Conservation (phyloP, 257 asterid genomes). For the Perilla frutescens region DNA sequence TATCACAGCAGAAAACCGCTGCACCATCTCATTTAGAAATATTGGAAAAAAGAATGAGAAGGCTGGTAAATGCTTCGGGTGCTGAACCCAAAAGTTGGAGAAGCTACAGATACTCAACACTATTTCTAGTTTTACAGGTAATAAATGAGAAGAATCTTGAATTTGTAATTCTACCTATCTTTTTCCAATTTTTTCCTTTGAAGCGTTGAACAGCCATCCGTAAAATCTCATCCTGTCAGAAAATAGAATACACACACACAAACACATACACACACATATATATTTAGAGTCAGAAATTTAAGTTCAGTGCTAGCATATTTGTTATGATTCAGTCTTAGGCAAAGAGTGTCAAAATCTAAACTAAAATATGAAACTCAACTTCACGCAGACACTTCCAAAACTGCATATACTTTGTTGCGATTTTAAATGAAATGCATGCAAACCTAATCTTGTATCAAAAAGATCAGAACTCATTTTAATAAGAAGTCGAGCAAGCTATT, state of each 20-base stretch:
- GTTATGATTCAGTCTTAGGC: background rate
- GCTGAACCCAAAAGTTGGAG: constrained; percentile 25
- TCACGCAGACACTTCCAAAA: constrained; percentile 9
- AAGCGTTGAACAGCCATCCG: constrained; percentile 83
- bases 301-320: background rate
- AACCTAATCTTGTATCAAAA: constrained; percentile 26
- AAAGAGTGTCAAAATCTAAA: background rate
- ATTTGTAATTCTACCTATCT: constrained; percentile 69
- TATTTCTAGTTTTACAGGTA: constrained; percentile 30
- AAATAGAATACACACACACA: constrained; percentile 13
- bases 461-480: background rate
- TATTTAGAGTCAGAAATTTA: constrained; percentile 1
- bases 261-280: background rate
- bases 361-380: constrained; percentile 10
- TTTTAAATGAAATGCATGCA: constrained; percentile 13
- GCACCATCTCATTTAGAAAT: constrained; percentile 6
- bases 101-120: constrained; percentile 29
- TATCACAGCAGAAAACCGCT: constrained; percentile 21
- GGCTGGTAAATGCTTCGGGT: constrained; percentile 4
- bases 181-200: constrained; percentile 94
- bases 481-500: constrained; percentile 10
- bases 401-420: background rate
- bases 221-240: constrained; percentile 78
- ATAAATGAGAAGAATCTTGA: constrained; percentile 30
- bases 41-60: background rate